Percentiles rank a stretch among this genome's conserved stretches.
These are phyloP conservation scores for Penicillium sp. DNA, from an alignment of 2,329 filamentous ascomycete species.

Conservation along the genomic window DNA sequence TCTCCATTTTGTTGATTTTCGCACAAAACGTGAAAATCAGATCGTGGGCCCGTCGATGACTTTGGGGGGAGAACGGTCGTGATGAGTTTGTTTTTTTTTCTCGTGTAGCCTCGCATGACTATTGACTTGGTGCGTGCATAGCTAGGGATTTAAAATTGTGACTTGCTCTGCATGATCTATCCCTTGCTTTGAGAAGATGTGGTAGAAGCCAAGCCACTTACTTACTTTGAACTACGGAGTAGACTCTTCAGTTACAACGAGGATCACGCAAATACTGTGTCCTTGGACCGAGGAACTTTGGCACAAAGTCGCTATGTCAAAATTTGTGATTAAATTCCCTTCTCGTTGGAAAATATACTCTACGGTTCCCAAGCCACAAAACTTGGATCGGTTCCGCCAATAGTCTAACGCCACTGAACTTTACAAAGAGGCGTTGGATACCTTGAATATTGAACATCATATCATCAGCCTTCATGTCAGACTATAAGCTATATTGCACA, in stretches of 20 bases:
- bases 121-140: neutral
- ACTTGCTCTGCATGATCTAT: neutral
- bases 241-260: neutral
- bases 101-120: neutral
- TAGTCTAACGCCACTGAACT: neutral
- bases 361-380: neutral
- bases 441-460: neutral
- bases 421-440: too few species aligned
- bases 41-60: neutral
- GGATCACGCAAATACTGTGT: neutral
- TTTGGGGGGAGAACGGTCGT: neutral
- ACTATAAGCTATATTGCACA: neutral
- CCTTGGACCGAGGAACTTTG: too few species aligned
- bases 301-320: too few species aligned
- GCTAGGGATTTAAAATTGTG: neutral
- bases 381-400: neutral
- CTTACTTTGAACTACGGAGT: neutral
- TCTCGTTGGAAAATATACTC: neutral
- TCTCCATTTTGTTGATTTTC: slow-evolving; percentile 2
- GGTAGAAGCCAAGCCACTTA: neutral
- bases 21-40: neutral
- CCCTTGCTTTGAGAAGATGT: neutral
- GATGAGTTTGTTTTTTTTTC: neutral
- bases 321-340: neutral
- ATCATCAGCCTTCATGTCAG: too few species aligned